Base-by-base conservation (phyloP, 23 red algal genomes). In the Gracilaria domingensis region DNA sequence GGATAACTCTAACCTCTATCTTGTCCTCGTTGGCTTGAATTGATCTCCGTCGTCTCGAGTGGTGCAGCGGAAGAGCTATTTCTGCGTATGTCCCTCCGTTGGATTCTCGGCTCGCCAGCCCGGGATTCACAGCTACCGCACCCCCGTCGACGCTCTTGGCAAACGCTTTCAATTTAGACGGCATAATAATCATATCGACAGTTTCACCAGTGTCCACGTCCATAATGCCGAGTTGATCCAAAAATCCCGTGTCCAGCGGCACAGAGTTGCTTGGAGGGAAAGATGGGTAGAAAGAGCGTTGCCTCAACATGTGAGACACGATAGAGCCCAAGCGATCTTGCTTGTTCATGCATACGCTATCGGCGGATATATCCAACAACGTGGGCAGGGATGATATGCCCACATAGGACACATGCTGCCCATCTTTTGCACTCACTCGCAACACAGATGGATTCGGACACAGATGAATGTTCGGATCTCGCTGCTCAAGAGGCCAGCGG, bases 111-210 rank as follows among this genome's bases (percentile, higher is more conserved):
- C 65, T 54, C 7, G 80, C 49, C 64, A 92, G 37, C 1, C 89
- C 89, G 13, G 89, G 89, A 48, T 92, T 92, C 58, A 92, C 69
- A 32, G 80, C 89, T 7, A 92, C 42, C 12, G 80, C 89, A 18
- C 80, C 89, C 1, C 66, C 66, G 50, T 92, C 79, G 5, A 92
- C 66, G 25, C 78, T 64, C 89, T 92, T 92, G 37, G 80, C 89
- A 78, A 92, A 92, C 20, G 89, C 65, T 34, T 83, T 67, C 44
- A 92, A 78, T 24, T 71, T 51, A 8, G 89, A 92, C 37, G 89
- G 89, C 4, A 53, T 51, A 35, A 92, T 40, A 4, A 92, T 36
- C 37, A 84, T 23, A 77, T 92, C 89, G 8, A 92, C 79, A 23
- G 71, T 89, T 3, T 33, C 33, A 57, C 51, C 32, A 24, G 49